These are phyloP conservation scores for Ophiocordyceps robertsii DNA, from an alignment of 2,329 filamentous ascomycete species.

Conservation along the genomic window DNA sequence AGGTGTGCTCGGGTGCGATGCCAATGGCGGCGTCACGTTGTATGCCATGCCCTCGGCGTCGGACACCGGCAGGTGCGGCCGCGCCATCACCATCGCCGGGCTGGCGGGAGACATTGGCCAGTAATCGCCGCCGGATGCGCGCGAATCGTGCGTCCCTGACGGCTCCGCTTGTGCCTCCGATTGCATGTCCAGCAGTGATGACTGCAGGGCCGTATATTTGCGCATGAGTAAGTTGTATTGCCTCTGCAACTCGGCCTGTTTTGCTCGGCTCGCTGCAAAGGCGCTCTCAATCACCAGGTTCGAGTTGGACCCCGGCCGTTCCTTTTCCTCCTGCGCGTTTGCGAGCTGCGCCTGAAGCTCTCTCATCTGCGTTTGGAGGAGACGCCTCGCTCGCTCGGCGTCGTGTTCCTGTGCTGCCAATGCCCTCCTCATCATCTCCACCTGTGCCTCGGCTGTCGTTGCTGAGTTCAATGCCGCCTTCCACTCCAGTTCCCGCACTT, in stretches of 20 bases:
- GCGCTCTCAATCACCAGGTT: conserved; percentile 28
- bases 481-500: conserved; percentile 49
- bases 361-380: conserved; percentile 35
- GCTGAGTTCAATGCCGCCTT: conserved; percentile 43
- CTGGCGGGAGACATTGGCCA: conserved; percentile 21
- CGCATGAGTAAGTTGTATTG: conserved; percentile 34
- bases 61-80: conserved; percentile 27
- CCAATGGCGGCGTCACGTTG: conserved; percentile 29
- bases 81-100: conserved; percentile 22
- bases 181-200: conserved; percentile 33
- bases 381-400: conserved; percentile 24
- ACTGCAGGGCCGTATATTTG: conserved; percentile 39
- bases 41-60: conserved; percentile 29
- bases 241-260: conserved; percentile 39
- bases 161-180: conserved; percentile 11
- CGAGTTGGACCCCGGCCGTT: conserved; percentile 12
- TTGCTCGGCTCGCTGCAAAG: conserved; percentile 36
- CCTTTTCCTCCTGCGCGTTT: conserved; percentile 18
- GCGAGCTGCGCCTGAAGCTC: conserved; percentile 31
- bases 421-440: conserved; percentile 45
- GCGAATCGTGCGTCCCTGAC: background rate
- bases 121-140: conserved; percentile 16
- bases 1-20: conserved; percentile 14
- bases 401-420: conserved; percentile 38
- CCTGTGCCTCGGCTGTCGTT: conserved; percentile 42